phyloP scores from a whole-genome alignment of 2,329 filamentous ascomycete genomes.

The Bipolaris cookei region DNA sequence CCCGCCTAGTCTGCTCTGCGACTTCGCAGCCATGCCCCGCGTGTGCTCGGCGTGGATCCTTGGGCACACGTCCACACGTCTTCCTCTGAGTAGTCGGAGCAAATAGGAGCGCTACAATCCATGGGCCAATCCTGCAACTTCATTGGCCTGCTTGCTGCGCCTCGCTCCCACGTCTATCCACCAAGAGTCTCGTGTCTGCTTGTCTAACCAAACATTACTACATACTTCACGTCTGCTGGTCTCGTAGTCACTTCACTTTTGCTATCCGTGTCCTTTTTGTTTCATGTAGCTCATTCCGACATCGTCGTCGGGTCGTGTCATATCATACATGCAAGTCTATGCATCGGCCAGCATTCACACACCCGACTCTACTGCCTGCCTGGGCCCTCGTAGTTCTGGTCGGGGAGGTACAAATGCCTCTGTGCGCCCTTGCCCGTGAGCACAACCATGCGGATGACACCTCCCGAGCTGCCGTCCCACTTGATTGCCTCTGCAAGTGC shows the following conservation, averaged over 20 bases:
- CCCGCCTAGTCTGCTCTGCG: neutral
- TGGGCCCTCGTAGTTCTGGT: constrained; percentile 79
- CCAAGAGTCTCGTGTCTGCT: constrained; percentile 9
- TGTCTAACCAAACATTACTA: constrained; percentile 11
- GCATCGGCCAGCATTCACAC: constrained; percentile 5
- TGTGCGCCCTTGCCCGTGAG: constrained; percentile 87
- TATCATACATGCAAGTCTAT: constrained; percentile 15
- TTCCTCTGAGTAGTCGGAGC: neutral
- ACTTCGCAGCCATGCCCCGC: constrained; percentile 8
- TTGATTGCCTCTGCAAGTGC: constrained; percentile 94
- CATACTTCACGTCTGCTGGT: neutral
- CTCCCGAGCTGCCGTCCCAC: constrained; percentile 98
- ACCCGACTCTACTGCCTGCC: constrained; percentile 56
- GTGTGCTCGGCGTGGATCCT: constrained; percentile 3
- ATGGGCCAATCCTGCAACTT: constrained; percentile 13
- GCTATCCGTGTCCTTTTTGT: constrained; percentile 1
- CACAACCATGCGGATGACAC: constrained; percentile 97
- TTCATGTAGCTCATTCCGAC: constrained; percentile 12
- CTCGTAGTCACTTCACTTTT: neutral
- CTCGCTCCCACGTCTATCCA: constrained; percentile 15
- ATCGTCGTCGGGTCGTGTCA: constrained; percentile 22
- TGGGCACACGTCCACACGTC: neutral
- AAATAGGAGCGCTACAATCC: neutral
- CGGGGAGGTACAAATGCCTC: constrained; percentile 93
- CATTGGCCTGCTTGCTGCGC: constrained; percentile 13